Percentiles rank a stretch among this genome's conserved stretches.
Conservation (phyloP, 306 rosid species). For the Fragaria nilgerrensis region DNA sequence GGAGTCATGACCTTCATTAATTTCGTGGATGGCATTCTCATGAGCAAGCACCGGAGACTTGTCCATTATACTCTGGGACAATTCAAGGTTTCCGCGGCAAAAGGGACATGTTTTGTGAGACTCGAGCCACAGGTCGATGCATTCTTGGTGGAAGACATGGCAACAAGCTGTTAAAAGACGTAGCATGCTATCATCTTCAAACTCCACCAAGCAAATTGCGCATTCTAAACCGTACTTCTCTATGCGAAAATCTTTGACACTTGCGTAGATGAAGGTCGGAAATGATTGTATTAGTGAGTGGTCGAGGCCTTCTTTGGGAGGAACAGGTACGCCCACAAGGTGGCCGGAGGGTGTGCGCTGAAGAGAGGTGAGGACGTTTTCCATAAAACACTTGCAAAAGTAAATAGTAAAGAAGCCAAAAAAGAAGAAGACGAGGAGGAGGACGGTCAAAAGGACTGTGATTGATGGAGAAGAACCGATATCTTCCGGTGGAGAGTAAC, state of each 20-base stretch:
- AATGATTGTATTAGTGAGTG: constrained; percentile 39
- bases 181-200: constrained; percentile 53
- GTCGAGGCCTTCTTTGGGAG: constrained; percentile 49
- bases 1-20: neutral
- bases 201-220: constrained; percentile 66
- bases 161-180: constrained; percentile 53
- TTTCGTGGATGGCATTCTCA: constrained; percentile 4
- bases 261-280: constrained; percentile 54
- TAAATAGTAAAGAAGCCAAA: constrained; percentile 45
- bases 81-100: constrained; percentile 61
- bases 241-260: constrained; percentile 47
- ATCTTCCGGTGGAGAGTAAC: neutral
- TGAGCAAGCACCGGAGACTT: constrained; percentile 17
- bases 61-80: neutral
- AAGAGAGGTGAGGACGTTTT: constrained; percentile 23
- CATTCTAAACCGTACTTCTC: constrained; percentile 49
- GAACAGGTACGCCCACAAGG: constrained; percentile 8
- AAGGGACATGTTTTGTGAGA: constrained; percentile 76
- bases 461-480: constrained; percentile 32
- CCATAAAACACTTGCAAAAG: constrained; percentile 44
- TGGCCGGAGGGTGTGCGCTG: constrained; percentile 34
- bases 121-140: constrained; percentile 77
- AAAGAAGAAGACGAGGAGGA: constrained; percentile 41
- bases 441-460: constrained; percentile 40
- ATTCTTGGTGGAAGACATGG: constrained; percentile 76